Base-by-base conservation (phyloP, 192 early-diverging fungal genomes). In the Umbelopsis sp. region DNA sequence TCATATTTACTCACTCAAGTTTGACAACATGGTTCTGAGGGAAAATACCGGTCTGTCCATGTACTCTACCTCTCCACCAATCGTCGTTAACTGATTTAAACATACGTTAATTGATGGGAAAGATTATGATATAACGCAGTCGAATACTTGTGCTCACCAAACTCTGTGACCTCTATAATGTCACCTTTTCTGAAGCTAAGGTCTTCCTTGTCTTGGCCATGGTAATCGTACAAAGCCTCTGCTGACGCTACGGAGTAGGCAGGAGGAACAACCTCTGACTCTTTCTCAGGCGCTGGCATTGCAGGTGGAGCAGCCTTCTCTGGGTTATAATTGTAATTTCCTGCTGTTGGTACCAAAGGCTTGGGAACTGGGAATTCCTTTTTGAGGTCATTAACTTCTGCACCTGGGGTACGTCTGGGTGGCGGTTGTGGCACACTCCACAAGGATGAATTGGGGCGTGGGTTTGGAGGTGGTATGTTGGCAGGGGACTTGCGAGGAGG, bases 171-270 rank as follows among this genome's bases (percentile, higher is more conserved):
- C 25, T 77, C 46, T 49, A 91, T 87, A 27, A 86, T 74, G 44
- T 91, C 88, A 9, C 89, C 90, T 72, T 83, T 81, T 51, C 71
- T 80, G 68, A 91, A 90, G 15, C 52, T 66, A 45, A 91, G 75
- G 68, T 91, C 90, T 16, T 79, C 81, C 3, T 73, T 66, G 68
- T 87, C 81, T n/a, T 46, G 41, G 15, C 87, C 89, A 10, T 80
- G 71, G 65, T 83, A 91, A 66, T 91, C 90, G 68, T 89, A 91
- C 49, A 89, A 55, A 16, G 90, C 90, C 25, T 79, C 72, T 46
- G 81, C 88, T 25, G 75, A 76, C 10, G 48, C 37, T 25, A 71
- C 35, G 9, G 70, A 71, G 45, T 67, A 74, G 4, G 66, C 61
- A 9, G 77, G 77, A 30, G 77, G 72, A 41, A 65, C 61, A 20